Conservation (phyloP, 495 filamentous ascomycete genomes). For the Hypoxylon fuscum region DNA sequence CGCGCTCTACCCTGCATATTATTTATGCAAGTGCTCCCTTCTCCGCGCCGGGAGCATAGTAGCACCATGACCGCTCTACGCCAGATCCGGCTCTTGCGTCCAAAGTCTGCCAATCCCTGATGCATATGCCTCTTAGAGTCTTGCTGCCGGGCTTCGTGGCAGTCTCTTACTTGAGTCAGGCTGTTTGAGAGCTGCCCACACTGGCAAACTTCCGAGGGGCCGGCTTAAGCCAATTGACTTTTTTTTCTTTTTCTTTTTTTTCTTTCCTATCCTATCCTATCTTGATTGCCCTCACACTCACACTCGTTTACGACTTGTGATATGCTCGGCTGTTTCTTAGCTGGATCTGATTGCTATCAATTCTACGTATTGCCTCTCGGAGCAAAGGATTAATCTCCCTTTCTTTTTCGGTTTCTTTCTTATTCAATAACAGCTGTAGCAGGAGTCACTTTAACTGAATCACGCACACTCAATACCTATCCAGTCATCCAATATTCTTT, state of each 20-base stretch:
- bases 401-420: constrained; percentile 4
- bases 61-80: constrained; percentile 37
- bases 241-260: constrained; percentile 16
- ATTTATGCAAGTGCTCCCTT: constrained; percentile 42
- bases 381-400: constrained; percentile 23
- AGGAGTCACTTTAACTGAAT: constrained; percentile 11
- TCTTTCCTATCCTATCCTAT: constrained; percentile 5
- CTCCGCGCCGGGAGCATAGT: constrained; percentile 37
- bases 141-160: constrained; percentile 55
- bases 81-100: constrained; percentile 35
- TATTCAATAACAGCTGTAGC: constrained; percentile 3
- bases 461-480: constrained; percentile 9
- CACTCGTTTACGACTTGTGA: constrained; percentile 27
- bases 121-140: constrained; percentile 39
- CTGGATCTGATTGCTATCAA: constrained; percentile 30
- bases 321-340: constrained; percentile 32
- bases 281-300: constrained; percentile 20
- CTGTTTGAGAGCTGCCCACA: constrained; percentile 37
- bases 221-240: constrained; percentile 30
- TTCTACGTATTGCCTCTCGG: constrained; percentile 25
- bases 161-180: constrained; percentile 52
- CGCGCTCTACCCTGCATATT: constrained; percentile 39
- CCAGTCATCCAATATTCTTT: constrained; percentile 3
- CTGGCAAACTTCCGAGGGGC: constrained; percentile 36
- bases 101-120: constrained; percentile 38